A percentile compares a stretch with the other conserved stretches of the same genome.
Evolutionary conservation across 257 asterid genomes (phyloP).

Genomic region (Solanum pimpinellifolium): DNA sequence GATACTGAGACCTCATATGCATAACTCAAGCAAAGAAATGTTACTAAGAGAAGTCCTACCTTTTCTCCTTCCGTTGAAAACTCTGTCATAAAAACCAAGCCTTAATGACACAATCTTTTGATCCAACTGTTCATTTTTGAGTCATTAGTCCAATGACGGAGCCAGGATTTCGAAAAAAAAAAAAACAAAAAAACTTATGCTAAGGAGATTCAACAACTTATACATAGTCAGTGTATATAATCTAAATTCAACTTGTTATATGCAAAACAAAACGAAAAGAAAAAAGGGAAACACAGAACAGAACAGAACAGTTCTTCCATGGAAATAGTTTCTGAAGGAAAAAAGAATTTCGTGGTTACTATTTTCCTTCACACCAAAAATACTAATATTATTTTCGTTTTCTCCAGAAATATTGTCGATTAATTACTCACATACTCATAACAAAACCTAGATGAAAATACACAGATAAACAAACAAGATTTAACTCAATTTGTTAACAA

Average conservation of each 20-base stretch:
- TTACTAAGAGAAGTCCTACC: constrained; percentile 1
- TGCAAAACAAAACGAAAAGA: not conserved
- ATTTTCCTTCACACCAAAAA: not conserved
- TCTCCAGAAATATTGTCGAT: not conserved
- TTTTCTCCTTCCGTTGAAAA: constrained; percentile 9
- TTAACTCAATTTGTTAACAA: not conserved
- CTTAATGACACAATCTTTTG: not conserved
- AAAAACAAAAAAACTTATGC: not conserved
- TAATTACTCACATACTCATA: not conserved
- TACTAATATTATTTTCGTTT: not conserved
- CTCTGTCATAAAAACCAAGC: not conserved
- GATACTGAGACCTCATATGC: constrained; percentile 39
- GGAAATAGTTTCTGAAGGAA: not conserved
- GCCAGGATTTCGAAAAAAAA: not conserved
- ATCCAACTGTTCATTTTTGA: not conserved
- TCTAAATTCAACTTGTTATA: not conserved
- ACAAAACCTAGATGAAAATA: not conserved
- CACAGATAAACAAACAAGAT: not conserved
- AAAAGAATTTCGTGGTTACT: not conserved
- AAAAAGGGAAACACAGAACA: not conserved
- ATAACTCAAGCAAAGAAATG: constrained; percentile 9
- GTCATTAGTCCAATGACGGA: not conserved
- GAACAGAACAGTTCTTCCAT: not conserved
- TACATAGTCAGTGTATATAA: not conserved
- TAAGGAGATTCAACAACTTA: not conserved